Percentiles rank a stretch among this genome's conserved stretches.
Conservation (phyloP, 495 filamentous ascomycete species). For the Penicillium chermesinum region DNA sequence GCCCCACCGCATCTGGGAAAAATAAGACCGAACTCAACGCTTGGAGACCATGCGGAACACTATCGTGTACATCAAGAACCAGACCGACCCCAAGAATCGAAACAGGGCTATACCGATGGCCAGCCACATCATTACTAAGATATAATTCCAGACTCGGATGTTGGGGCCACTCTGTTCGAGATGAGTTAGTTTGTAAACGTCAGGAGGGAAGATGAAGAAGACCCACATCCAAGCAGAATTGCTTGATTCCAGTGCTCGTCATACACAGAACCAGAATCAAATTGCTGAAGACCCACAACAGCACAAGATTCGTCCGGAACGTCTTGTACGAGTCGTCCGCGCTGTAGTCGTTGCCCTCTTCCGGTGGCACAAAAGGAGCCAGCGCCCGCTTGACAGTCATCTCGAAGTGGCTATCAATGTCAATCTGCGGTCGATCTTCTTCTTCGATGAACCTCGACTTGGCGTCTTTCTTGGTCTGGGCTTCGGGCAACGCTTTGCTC, state of each 20-base stretch:
- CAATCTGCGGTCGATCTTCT: slow-evolving; percentile 82
- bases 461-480: slow-evolving; percentile 66
- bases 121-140: slow-evolving; percentile 7
- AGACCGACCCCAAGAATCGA: slow-evolving; percentile 9
- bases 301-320: slow-evolving; percentile 82
- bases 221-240: slow-evolving; percentile 72
- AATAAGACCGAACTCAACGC: background rate
- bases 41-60: slow-evolving; percentile 1
- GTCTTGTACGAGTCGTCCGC: slow-evolving; percentile 90
- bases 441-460: slow-evolving; percentile 89
- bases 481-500: slow-evolving; percentile 81
- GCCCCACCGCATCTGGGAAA: too few species aligned
- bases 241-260: slow-evolving; percentile 68
- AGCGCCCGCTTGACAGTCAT: slow-evolving; percentile 83
- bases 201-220: background rate
- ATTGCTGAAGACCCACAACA: slow-evolving; percentile 85
- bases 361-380: slow-evolving; percentile 47
- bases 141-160: slow-evolving; percentile 6
- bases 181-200: background rate
- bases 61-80: slow-evolving; percentile 5
- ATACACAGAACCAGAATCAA: slow-evolving; percentile 70
- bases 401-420: slow-evolving; percentile 90
- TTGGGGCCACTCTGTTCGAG: slow-evolving; percentile 1
- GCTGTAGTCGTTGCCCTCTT: slow-evolving; percentile 50
- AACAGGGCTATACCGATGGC: slow-evolving; percentile 9